phyloP scores from a whole-genome alignment of 371 early-diverging fungal genomes.

The Coemansia sp. region DNA sequence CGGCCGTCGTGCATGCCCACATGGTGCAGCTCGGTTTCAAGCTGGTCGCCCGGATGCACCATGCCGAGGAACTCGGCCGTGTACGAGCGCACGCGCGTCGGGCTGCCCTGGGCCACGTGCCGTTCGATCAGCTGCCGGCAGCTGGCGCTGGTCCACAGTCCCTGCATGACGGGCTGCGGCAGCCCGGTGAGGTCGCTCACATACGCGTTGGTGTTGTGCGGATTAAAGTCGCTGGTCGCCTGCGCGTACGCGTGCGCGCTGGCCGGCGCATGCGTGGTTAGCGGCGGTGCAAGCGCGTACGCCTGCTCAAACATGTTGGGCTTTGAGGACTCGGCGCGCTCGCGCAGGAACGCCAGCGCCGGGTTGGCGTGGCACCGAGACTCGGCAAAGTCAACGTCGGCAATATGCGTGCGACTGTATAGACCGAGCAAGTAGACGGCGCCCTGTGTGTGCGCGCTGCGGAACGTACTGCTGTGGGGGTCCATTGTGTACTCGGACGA shows the following conservation, averaged over 20 bases:
- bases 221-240: conserved; percentile 88
- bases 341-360: conserved; percentile 31
- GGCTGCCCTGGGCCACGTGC: conserved; percentile 88
- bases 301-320: conserved; percentile 36
- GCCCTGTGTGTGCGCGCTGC: conserved; percentile 71
- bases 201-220: conserved; percentile 94
- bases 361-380: conserved; percentile 45
- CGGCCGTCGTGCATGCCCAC: conserved; percentile 93
- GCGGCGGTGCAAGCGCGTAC: conserved; percentile 84
- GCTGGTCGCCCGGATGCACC: conserved; percentile 84
- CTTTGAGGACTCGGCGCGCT: conserved; percentile 16
- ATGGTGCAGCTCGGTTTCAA: conserved; percentile 86
- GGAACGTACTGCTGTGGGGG: conserved; percentile 59
- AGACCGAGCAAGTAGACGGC: conserved; percentile 59
- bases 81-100: conserved; percentile 82
- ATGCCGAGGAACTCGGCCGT: conserved; percentile 79
- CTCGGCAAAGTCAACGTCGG: conserved; percentile 70
- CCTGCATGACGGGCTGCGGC: conserved; percentile 90
- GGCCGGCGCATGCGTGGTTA: conserved; percentile 66
- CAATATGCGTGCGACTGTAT: conserved; percentile 63
- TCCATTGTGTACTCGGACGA: conserved; percentile 74
- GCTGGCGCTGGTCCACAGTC: conserved; percentile 94
- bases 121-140: conserved; percentile 91
- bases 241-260: conserved; percentile 78
- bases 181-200: conserved; percentile 86